Conservation (phyloP, 371 early-diverging fungal genomes). For the Rhizopus microsporus region DNA sequence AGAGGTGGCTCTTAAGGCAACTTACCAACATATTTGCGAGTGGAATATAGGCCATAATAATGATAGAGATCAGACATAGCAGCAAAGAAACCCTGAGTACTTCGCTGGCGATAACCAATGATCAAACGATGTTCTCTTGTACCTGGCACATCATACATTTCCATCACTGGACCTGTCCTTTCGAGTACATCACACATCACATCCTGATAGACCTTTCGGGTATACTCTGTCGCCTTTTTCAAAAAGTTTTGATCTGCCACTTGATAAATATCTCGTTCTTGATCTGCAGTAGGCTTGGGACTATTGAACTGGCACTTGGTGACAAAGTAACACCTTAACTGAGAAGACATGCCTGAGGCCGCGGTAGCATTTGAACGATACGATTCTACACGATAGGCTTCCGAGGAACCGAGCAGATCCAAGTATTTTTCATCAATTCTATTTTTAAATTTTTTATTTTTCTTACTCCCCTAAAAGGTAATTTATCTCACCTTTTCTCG, state of each 20-base stretch:
- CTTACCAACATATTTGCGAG: constrained; percentile 93
- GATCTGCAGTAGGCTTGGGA: constrained; percentile 76
- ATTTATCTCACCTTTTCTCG: constrained; percentile 42
- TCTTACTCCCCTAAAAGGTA: too few relatives aligned
- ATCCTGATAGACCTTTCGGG: constrained; percentile 83
- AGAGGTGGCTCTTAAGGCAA: not conserved
- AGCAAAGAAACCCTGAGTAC: constrained; percentile 91
- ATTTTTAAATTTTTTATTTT: constrained; percentile 25
- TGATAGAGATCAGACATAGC: constrained; percentile 98
- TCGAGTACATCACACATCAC: constrained; percentile 84
- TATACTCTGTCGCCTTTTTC: constrained; percentile 93
- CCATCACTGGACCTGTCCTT: constrained; percentile 95
- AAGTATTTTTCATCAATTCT: constrained; percentile 91
- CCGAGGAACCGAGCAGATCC: constrained; percentile 68
- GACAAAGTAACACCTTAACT: constrained; percentile 95
- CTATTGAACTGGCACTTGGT: constrained; percentile 90
- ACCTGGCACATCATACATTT: constrained; percentile 84
- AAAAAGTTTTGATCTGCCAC: constrained; percentile 92
- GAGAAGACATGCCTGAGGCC: constrained; percentile 70
- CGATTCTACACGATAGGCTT: constrained; percentile 92
- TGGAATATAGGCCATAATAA: constrained; percentile 94
- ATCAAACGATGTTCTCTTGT: constrained; percentile 89
- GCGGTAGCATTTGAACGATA: constrained; percentile 94
- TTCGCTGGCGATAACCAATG: constrained; percentile 88
- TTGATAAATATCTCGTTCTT: constrained; percentile 79